Evolutionary conservation across 805 yeast genomes (phyloP).

Genomic region (Schwanniomyces occidentalis): DNA sequence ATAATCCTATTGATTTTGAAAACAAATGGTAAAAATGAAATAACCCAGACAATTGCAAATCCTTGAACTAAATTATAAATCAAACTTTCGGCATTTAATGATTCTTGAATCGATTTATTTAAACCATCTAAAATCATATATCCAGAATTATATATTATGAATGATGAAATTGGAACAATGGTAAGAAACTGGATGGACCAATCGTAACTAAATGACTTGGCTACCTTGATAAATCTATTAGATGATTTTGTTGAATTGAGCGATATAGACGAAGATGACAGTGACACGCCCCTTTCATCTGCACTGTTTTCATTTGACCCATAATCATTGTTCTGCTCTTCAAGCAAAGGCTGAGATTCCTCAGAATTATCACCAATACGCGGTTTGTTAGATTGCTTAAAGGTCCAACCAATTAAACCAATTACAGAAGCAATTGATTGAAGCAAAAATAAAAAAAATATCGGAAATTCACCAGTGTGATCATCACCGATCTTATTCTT

Average conservation of each 20-base stretch:
- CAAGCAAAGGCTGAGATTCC: constrained; percentile 33
- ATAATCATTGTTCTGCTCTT: constrained; percentile 14
- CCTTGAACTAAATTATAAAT: constrained; percentile 28
- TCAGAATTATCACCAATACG: constrained; percentile 16
- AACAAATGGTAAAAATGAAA: constrained; percentile 66
- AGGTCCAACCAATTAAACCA: constrained; percentile 53
- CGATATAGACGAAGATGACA: constrained; percentile 24
- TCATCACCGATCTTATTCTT: constrained; percentile 42
- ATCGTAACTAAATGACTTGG: constrained; percentile 60
- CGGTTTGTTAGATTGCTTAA: constrained; percentile 16
- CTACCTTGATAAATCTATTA: constrained; percentile 8
- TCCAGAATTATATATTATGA: constrained; percentile 55
- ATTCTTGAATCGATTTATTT: constrained; percentile 72
- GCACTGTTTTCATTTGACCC: constrained; percentile 16
- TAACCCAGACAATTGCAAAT: constrained; percentile 31
- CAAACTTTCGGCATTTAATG: constrained; percentile 41
- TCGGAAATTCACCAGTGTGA: constrained; percentile 54
- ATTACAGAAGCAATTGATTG: constrained; percentile 48
- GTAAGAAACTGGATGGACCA: constrained; percentile 78
- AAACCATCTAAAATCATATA: constrained; percentile 61
- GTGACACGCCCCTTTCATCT: constrained; percentile 9
- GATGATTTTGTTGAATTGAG: constrained; percentile 13
- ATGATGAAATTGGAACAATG: constrained; percentile 64
- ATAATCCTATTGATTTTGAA: constrained; percentile 63
- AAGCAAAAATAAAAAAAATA: constrained; percentile 47